These are phyloP conservation scores for Kodamaea fungicola DNA, from an alignment of 1,139 yeast species.

Conservation along the genomic window DNA sequence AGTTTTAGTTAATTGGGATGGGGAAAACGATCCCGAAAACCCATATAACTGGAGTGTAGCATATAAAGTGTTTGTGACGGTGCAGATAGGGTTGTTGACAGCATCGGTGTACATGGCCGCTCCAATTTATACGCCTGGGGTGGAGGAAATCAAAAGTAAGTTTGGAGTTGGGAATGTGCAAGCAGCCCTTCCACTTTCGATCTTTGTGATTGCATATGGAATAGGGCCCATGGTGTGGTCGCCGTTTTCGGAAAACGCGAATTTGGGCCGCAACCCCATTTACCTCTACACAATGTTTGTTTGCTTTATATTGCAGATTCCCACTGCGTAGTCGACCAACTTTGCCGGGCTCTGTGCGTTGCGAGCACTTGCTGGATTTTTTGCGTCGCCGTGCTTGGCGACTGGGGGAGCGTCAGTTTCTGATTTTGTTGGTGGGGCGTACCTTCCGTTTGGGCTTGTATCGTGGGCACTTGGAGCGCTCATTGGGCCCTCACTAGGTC, in stretches of 20 bases:
- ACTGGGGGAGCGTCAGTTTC: constrained; percentile 37
- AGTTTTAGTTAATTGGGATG: constrained; percentile 38
- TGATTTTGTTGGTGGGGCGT: constrained; percentile 23
- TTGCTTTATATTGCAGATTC: constrained; percentile 30
- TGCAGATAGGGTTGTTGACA: constrained; percentile 45
- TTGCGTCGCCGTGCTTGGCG: constrained; percentile 34
- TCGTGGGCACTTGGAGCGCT: constrained; percentile 34
- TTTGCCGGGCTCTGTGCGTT: constrained; percentile 29
- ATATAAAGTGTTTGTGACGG: constrained; percentile 34
- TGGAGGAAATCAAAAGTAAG: constrained; percentile 24
- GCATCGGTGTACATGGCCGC: constrained; percentile 57
- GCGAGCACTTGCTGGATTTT: constrained; percentile 31
- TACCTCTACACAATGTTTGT: constrained; percentile 27
- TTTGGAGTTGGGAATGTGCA: constrained; percentile 22
- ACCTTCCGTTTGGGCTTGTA: constrained; percentile 30
- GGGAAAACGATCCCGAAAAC: constrained; percentile 52
- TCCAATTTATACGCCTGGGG: constrained; percentile 60
- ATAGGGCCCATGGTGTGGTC: constrained; percentile 36
- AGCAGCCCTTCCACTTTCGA: constrained; percentile 31
- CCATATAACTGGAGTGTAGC: constrained; percentile 53
- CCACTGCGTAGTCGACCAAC: constrained; percentile 24
- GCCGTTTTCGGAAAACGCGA: constrained; percentile 36
- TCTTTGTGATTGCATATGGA: constrained; percentile 40
- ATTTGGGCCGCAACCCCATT: constrained; percentile 50
- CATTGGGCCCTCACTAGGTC: constrained; percentile 36